These are phyloP conservation scores for Musa itinerans DNA, from an alignment of 176 grass and related monocot species.

Conservation along the genomic window DNA sequence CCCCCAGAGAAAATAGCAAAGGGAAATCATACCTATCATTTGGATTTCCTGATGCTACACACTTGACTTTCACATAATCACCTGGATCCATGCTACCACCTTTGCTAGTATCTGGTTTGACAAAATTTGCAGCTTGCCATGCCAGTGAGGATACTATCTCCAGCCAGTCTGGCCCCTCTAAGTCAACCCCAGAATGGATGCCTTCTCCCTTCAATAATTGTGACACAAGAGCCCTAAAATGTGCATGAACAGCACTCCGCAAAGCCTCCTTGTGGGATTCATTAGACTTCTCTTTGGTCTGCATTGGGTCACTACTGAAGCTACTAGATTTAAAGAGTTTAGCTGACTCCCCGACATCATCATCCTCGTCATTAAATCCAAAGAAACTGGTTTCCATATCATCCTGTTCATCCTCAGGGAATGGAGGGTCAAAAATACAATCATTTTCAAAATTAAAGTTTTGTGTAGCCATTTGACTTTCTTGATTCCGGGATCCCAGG, in stretches of 20 bases:
- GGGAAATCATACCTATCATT: slow-evolving; percentile 48
- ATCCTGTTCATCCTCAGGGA: slow-evolving; percentile 46
- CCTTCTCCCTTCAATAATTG: slow-evolving; percentile 72
- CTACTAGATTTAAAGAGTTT: slow-evolving; percentile 28
- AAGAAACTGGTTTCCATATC: slow-evolving; percentile 48
- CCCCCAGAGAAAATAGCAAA: slow-evolving; percentile 8
- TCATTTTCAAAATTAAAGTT: slow-evolving; percentile 51
- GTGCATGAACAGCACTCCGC: slow-evolving; percentile 35
- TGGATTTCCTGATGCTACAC: slow-evolving; percentile 64
- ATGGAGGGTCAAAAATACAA: slow-evolving; percentile 68
- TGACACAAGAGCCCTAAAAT: slow-evolving; percentile 67
- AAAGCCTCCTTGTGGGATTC: slow-evolving; percentile 46
- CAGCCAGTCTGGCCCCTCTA: slow-evolving; percentile 48
- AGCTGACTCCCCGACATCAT: slow-evolving; percentile 35
- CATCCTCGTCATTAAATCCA: slow-evolving; percentile 51
- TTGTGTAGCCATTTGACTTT: slow-evolving; percentile 18
- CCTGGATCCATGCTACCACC: slow-evolving; percentile 87
- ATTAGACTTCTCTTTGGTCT: slow-evolving; percentile 8
- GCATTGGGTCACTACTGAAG: slow-evolving; percentile 22
- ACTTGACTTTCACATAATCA: slow-evolving; percentile 90
- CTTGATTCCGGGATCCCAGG: slow-evolving; percentile 21
- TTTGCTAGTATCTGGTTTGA: slow-evolving; percentile 84
- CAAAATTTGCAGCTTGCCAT: slow-evolving; percentile 74
- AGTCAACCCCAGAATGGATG: slow-evolving; percentile 33
- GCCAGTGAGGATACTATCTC: slow-evolving; percentile 61